Evolutionary conservation across 306 rosid species (phyloP), one percentile per base, ranked within the genome.

Genomic region (Castanospermum australe): DNA sequence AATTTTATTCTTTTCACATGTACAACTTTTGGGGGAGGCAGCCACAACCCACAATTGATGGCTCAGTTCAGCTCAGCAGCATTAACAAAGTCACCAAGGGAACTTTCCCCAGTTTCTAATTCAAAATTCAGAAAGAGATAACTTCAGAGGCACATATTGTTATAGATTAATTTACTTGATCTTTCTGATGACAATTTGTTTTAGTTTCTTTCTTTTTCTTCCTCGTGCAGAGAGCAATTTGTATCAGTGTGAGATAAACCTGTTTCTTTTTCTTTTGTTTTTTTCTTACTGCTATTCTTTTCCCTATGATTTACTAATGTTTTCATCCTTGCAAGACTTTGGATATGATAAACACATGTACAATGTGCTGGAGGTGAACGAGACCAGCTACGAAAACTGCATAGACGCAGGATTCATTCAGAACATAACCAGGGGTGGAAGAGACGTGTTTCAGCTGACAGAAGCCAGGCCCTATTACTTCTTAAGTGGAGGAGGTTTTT

Each of bases 311-410:
- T 47, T 11, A 69, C 65, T 75, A 44, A 36, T 76, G 21, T 7
- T 62, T 42, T 52, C 15, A 22, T 70, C 22, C 2, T 66, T 30
- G 38, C 13, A 13, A 92, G 97, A 82, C 76, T 93, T 93, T 48
- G 84, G 78, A 67, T 93, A 84, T 74, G 91, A 89, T 80, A 87
- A 42, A 69, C 70, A 76, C 12, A 35, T 13, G 30, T 88, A 78
- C 88, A 87, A 22, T 68, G 97, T 87, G 21, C 66, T 93, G 59
- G 93, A 88, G 76, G 98, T 93, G 88, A 91, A 91, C 85, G 35
- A 86, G 73, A 89, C 79, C 1, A 84, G 87, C 55, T 91, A 80
- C 9, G 89, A 86, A 32, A 67, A 52, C 4, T 93, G 98, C 88
- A 71, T 57, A 2, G 92, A 89, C 15, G 15, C 35, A 41, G 88